Conservation (phyloP, 202 grass and related monocot genomes). For the Zoysia matrella region DNA sequence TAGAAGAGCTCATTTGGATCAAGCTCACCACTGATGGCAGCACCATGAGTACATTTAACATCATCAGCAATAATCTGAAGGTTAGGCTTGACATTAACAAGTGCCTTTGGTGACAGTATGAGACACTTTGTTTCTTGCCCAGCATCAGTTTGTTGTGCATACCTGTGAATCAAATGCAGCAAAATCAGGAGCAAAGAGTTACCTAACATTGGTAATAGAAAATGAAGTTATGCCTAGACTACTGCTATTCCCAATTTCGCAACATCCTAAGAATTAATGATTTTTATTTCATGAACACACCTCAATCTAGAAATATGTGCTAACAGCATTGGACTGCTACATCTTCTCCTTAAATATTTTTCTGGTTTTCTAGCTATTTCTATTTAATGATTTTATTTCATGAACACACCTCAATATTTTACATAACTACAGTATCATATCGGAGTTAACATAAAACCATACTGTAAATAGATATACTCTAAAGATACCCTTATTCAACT, state of each 20-base stretch:
- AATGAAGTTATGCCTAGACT: neutral
- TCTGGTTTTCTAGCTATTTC: neutral
- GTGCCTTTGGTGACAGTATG: slow-evolving; percentile 73
- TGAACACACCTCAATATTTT: neutral
- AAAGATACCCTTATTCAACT: neutral
- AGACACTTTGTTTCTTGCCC: slow-evolving; percentile 88
- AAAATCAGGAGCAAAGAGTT: neutral
- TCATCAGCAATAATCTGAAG: slow-evolving; percentile 96
- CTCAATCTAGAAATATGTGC: neutral
- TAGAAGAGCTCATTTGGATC: slow-evolving; percentile 86
- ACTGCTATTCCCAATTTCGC: neutral
- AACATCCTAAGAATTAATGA: neutral
- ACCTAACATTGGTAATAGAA: neutral
- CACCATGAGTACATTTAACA: slow-evolving; percentile 92
- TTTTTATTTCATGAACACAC: neutral
- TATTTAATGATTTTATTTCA: neutral
- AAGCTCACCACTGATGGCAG: slow-evolving; percentile 92
- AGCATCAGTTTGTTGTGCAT: slow-evolving; percentile 87
- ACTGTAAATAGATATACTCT: neutral
- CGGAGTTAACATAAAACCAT: slow-evolving; percentile 8
- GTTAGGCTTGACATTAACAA: slow-evolving; percentile 93
- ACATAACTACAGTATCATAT: slow-evolving; percentile 4
- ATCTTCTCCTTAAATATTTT: neutral
- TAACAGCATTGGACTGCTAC: neutral
- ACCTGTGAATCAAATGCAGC: slow-evolving; percentile 55